Evolutionary conservation across 495 filamentous ascomycete species (phyloP).

Genomic region (Penicillium cosmopolitanum): DNA sequence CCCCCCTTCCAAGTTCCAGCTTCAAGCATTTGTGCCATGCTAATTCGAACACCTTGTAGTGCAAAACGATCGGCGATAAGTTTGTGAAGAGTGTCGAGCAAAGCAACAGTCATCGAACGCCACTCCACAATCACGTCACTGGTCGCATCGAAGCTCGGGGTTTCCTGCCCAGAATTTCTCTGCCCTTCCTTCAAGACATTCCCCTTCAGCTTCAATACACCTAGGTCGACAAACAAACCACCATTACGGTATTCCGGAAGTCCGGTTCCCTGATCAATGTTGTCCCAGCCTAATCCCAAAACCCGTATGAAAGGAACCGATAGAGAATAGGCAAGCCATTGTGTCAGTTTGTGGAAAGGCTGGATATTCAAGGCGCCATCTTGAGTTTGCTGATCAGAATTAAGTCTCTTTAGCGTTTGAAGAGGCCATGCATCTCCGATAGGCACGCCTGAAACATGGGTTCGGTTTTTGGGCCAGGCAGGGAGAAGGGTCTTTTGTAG

Average conservation of each 20-base stretch:
- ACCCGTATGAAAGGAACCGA: conserved; percentile 85
- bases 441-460: conserved; percentile 51
- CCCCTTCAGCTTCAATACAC: conserved; percentile 74
- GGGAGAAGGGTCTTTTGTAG: conserved; percentile 55
- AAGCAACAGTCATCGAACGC: conserved; percentile 80
- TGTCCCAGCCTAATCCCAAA: conserved; percentile 75
- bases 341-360: conserved; percentile 84
- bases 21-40: conserved; percentile 78
- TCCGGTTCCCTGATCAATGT: conserved; percentile 77
- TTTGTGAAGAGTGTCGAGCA: conserved; percentile 73
- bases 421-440: conserved; percentile 64
- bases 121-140: conserved; percentile 90
- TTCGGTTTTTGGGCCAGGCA: conserved; percentile 59
- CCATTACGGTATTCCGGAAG: conserved; percentile 89
- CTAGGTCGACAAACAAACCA: conserved; percentile 80
- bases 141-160: conserved; percentile 77
- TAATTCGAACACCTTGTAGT: conserved; percentile 60
- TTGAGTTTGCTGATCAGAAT: conserved; percentile 5
- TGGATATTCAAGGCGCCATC: conserved; percentile 32
- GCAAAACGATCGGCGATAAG: conserved; percentile 62
- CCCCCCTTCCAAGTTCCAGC: conserved; percentile 77
- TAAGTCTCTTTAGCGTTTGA: conserved; percentile 23
- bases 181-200: conserved; percentile 59
- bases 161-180: conserved; percentile 56
- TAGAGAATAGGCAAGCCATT: conserved; percentile 88